Percentiles rank a stretch among this genome's conserved stretches.
Evolutionary conservation across 2,329 filamentous ascomycete species (phyloP).

Genomic region (Penicillium decumbens): DNA sequence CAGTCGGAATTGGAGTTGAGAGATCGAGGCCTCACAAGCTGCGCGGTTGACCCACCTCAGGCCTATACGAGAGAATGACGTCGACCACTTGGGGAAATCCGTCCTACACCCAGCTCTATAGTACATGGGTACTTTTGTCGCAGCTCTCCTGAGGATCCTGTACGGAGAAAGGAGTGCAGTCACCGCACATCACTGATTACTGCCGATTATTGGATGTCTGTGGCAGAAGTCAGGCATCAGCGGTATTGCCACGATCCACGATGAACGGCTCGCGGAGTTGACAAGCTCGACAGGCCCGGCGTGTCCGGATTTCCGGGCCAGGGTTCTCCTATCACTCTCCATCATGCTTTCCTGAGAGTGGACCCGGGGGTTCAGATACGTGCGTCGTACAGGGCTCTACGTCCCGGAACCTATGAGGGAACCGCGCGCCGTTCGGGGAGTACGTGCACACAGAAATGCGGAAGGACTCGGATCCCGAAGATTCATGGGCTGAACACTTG

Average conservation of each 20-base stretch:
- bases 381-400: constrained; percentile 16
- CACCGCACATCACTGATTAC: neutral
- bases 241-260: neutral
- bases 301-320: constrained; percentile 20
- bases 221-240: constrained; percentile 2
- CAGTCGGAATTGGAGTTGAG: constrained; percentile 23
- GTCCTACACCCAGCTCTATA: neutral
- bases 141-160: neutral
- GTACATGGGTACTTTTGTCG: neutral
- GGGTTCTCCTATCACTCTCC: constrained; percentile 7
- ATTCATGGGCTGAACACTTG: constrained; percentile 3
- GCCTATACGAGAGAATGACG: constrained; percentile 24
- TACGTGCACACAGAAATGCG: constrained; percentile 6
- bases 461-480: constrained; percentile 22
- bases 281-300: constrained; percentile 7
- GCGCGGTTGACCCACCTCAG: neutral
- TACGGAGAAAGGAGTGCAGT: neutral
- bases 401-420: constrained; percentile 21
- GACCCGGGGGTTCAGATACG: constrained; percentile 14
- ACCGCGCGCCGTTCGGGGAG: constrained; percentile 6
- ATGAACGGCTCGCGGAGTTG: constrained; percentile 2
- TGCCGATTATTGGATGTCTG: neutral
- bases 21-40: constrained; percentile 10
- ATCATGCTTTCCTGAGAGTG: constrained; percentile 3
- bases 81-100: constrained; percentile 17